These are phyloP conservation scores for Blastobotrys americana DNA, from an alignment of 805 yeast genomes.

Conservation along the genomic window DNA sequence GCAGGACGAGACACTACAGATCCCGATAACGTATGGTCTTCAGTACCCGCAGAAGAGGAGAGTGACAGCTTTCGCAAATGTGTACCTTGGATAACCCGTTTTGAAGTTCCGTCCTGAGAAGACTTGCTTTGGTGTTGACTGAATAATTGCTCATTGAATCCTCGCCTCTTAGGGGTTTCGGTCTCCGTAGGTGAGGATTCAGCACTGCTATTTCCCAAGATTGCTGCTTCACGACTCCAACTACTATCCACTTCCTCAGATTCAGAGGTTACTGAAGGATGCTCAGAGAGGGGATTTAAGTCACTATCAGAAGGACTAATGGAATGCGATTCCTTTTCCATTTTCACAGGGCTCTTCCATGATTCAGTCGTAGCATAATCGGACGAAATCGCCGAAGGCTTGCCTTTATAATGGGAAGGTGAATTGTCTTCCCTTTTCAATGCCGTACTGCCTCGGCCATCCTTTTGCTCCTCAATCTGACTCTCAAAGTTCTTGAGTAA, in stretches of 20 bases:
- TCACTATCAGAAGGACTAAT: too few relatives aligned
- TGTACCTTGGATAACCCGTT: not conserved
- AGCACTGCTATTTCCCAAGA: not conserved
- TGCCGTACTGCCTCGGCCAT: too few relatives aligned
- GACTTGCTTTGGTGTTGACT: not conserved
- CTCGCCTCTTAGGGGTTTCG: not conserved
- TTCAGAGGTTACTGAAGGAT: too few relatives aligned
- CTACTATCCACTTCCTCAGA: not conserved
- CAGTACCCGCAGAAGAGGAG: not conserved
- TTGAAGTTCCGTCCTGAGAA: not conserved
- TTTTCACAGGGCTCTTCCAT: too few relatives aligned
- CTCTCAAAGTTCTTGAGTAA: not conserved
- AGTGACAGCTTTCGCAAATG: constrained; percentile 8
- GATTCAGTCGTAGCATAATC: too few relatives aligned
- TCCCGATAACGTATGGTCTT: not conserved
- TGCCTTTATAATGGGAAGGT: too few relatives aligned
- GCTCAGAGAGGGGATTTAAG: too few relatives aligned
- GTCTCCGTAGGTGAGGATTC: not conserved
- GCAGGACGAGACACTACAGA: not conserved
- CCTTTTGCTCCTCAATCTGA: not conserved
- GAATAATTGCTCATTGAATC: not conserved
- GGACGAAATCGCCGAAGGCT: too few relatives aligned
- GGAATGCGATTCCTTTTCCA: too few relatives aligned
- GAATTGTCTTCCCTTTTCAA: too few relatives aligned
- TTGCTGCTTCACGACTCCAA: not conserved